phyloP scores from a whole-genome alignment of 495 filamentous ascomycete genomes.

The Rostrohypoxylon terebratum region DNA sequence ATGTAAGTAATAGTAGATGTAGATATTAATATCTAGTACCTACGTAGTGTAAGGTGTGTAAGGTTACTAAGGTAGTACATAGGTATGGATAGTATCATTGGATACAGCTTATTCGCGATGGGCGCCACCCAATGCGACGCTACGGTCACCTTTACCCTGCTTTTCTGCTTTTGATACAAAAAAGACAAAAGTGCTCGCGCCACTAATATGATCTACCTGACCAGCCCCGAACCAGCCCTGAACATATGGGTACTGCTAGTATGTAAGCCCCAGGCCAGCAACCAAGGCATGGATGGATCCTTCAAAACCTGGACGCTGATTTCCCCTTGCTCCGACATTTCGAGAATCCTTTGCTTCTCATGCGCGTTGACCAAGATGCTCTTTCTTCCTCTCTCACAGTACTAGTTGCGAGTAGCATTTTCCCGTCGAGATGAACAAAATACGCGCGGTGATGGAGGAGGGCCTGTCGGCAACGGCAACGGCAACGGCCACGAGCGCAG shows the following conservation, averaged over 20 bases:
- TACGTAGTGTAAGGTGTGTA: no score
- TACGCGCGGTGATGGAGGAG: neutral
- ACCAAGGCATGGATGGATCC: constrained; percentile 9
- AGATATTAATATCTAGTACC: no score
- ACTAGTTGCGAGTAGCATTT: neutral
- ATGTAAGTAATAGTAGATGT: no score
- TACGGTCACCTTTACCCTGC: constrained; percentile 12
- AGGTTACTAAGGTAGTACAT: no score
- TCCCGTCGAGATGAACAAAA: constrained; percentile 13
- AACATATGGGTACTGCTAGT: no score
- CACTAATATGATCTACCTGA: neutral
- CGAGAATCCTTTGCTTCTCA: constrained; percentile 3
- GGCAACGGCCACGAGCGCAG: neutral
- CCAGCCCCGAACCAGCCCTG: neutral
- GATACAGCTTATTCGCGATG: neutral
- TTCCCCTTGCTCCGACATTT: constrained; percentile 2
- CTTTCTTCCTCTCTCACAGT: neutral
- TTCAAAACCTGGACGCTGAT: constrained; percentile 12
- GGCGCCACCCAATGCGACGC: constrained; percentile 1
- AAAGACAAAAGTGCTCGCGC: neutral
- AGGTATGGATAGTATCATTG: no score
- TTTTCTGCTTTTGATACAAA: neutral
- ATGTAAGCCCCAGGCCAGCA: neutral
- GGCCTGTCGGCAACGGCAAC: neutral
- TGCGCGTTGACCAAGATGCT: neutral